Base-by-base conservation (phyloP, 2,329 filamentous ascomycete genomes). In the Aspergillus neotritici region DNA sequence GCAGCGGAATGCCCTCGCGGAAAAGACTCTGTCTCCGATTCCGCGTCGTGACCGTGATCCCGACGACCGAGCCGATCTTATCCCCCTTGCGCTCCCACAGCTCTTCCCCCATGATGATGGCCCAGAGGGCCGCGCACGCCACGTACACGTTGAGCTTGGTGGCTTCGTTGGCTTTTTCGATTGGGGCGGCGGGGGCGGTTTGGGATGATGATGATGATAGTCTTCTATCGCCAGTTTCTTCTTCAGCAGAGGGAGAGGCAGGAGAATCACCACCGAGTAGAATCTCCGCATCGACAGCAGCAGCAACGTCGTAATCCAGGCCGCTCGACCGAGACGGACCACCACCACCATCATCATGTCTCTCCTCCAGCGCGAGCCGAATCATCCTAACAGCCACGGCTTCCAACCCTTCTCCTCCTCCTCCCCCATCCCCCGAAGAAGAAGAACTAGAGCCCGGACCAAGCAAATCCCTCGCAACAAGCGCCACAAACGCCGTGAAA, bases 31-130 rank as follows among this genome's bases (percentile, higher is more conserved):
- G 33, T 21, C 21, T 16, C 25, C 15, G 33, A 32, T 10, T 40
- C 16, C 25, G 16, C 8, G 4, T 29, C 8, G n/a, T 17, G 1
- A 40, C 16, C 16, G 44, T 39, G 6, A 46, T 21, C 1, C 44
- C 44, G 5, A 46, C 40, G 6, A 36, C 35, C 1, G 14, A 36
- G 15, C 44, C 41, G 5, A 29, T 35, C 25, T 36, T 35, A n/a
- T 41, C 43, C 2, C 40, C 30, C 10, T 37, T 43, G 8, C 46
- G 34, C 35, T 42, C 43, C 43, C 47, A 57, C 14, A 57, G 14
- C 10, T 54, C 49, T 37, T 57, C 53, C 1, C 54, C 54, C 44
- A 54, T 55, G 14, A 57, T 41, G n/a, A 55, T 34, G 12, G 44
- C 37, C 51, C 51, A 53, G 8, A 53, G 36, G 2, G 45, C 42